Percentiles rank a stretch among this genome's conserved stretches.
These are phyloP conservation scores for Chaetomiaceae sp. DNA, from an alignment of 2,329 filamentous ascomycete genomes.

Conservation along the genomic window DNA sequence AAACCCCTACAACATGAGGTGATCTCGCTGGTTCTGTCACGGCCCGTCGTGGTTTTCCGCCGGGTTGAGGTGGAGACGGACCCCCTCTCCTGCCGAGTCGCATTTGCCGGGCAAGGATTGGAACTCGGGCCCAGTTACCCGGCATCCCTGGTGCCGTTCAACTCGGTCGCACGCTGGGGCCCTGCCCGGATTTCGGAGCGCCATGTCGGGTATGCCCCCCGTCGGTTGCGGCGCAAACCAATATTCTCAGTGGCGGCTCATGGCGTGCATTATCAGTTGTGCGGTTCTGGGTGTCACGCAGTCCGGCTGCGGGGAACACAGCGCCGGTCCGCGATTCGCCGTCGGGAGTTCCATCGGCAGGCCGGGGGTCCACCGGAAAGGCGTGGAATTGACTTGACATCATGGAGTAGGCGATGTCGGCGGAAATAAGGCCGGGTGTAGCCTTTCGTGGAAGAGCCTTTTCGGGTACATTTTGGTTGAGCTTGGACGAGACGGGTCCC, in stretches of 20 bases:
- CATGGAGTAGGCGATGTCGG: conserved; percentile 15
- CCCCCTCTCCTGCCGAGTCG: no score
- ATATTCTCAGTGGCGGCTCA: background rate
- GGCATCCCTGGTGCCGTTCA: background rate
- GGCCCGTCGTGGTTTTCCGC: no score
- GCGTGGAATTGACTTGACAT: conserved; percentile 17
- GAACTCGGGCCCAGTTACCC: background rate
- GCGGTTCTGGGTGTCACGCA: conserved; percentile 1
- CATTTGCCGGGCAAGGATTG: background rate
- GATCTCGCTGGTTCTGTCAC: no score
- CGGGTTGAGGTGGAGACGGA: background rate
- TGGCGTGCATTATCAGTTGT: background rate
- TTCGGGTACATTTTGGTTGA: background rate
- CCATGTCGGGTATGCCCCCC: background rate
- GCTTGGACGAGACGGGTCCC: background rate
- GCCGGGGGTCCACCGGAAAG: conserved; percentile 10
- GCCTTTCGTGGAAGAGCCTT: background rate
- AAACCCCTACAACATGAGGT: no score
- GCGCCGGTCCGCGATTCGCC: conserved; percentile 10
- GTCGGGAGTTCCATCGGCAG: background rate
- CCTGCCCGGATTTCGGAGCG: background rate
- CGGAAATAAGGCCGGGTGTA: conserved; percentile 20
- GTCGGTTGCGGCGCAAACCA: background rate
- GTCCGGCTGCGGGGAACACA: conserved; percentile 1
- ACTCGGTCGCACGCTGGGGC: background rate